Conservation (phyloP, 2,329 filamentous ascomycete species). For the Gnomoniopsis smithogilvyi region DNA sequence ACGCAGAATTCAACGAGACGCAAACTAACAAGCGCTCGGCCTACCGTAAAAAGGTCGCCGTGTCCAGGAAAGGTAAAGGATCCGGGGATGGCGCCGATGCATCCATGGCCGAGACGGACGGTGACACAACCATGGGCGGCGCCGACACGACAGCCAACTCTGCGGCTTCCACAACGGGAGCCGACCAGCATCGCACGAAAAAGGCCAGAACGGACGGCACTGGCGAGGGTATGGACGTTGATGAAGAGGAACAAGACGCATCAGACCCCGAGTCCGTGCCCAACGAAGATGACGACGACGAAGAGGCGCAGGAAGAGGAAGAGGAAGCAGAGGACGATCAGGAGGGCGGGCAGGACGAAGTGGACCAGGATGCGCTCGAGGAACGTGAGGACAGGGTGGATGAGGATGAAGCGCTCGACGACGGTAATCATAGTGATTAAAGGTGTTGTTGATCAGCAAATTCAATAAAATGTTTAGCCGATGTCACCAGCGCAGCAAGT, state of each 20-base stretch:
- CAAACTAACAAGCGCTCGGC: conserved; percentile 72
- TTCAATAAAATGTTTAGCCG: too few species aligned
- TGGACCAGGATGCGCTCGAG: conserved; percentile 47
- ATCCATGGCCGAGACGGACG: conserved; percentile 29
- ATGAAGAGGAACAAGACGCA: conserved; percentile 35
- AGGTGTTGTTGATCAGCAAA: too few species aligned
- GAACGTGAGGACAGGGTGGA: conserved; percentile 42
- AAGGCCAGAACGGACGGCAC: conserved; percentile 36
- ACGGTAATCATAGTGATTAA: conserved; percentile 57
- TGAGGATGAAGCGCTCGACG: conserved; percentile 60
- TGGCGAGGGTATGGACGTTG: conserved; percentile 38
- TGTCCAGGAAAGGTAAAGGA: conserved; percentile 50
- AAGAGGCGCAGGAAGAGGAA: conserved; percentile 36
- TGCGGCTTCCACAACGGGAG: conserved; percentile 8
- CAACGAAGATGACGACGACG: conserved; percentile 33
- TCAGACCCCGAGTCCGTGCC: conserved; percentile 31
- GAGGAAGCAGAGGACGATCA: conserved; percentile 42
- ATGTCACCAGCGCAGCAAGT: too few species aligned
- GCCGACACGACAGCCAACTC: conserved; percentile 20
- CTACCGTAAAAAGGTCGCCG: conserved; percentile 67
- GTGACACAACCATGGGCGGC: conserved; percentile 19
- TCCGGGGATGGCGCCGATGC: conserved; percentile 25
- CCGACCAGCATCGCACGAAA: conserved; percentile 30
- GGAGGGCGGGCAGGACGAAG: conserved; percentile 45
- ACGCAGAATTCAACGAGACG: conserved; percentile 66